Conservation (phyloP, 2,329 filamentous ascomycete genomes). For the Talaromyces sp. region DNA sequence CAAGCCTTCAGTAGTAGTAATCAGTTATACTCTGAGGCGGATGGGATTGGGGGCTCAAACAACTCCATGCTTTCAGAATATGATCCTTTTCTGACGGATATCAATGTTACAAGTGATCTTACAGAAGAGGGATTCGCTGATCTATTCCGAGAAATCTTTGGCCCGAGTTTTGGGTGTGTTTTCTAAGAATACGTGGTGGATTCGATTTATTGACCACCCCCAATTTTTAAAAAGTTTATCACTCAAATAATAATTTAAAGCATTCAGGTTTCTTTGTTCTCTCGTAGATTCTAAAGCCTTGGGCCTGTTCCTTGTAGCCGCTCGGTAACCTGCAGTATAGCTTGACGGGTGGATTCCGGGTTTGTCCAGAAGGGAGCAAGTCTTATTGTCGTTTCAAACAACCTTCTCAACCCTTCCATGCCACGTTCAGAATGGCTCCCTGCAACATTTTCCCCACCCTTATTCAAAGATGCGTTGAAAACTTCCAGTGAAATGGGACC, state of each 20-base stretch:
- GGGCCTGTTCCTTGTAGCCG: slow-evolving; percentile 1
- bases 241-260: no score
- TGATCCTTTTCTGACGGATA: slow-evolving; percentile 26
- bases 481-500: slow-evolving; percentile 39
- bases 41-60: not conserved
- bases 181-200: slow-evolving; percentile 14
- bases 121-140: slow-evolving; percentile 25
- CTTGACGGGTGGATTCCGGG: not conserved
- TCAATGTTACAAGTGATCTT: slow-evolving; percentile 13
- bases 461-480: slow-evolving; percentile 33
- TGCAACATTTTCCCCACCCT: slow-evolving; percentile 22
- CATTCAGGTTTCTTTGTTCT: not conserved
- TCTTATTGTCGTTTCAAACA: slow-evolving; percentile 17
- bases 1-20: not conserved
- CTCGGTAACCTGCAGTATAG: slow-evolving; percentile 4
- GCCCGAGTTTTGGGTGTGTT: slow-evolving; percentile 25
- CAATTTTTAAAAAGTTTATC: no score
- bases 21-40: not conserved
- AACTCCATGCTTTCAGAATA: slow-evolving; percentile 14
- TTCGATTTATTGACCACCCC: no score
- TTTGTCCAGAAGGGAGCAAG: slow-evolving; percentile 29
- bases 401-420: slow-evolving; percentile 20
- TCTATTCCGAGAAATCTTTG: slow-evolving; percentile 32
- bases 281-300: slow-evolving; percentile 2
- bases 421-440: slow-evolving; percentile 30